phyloP scores from a whole-genome alignment of 108 stramenopile genomes.

The Schizochytrium sp. region DNA sequence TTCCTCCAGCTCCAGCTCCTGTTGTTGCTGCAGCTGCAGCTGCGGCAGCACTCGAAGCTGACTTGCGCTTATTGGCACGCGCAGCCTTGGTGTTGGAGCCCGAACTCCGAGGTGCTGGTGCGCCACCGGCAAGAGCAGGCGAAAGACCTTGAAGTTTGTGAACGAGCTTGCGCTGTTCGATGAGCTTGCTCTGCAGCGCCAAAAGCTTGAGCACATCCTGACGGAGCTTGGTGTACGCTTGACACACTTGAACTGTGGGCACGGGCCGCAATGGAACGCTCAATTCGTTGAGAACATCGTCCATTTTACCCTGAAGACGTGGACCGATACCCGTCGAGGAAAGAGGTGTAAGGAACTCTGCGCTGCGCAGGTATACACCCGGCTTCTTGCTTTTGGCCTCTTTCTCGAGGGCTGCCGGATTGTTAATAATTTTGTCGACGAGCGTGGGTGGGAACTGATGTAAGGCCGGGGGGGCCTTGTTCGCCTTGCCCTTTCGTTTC shows the following conservation, averaged over 20 bases:
- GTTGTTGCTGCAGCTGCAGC: background rate
- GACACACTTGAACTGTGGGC: background rate
- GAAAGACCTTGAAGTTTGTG: background rate
- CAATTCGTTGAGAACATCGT: background rate
- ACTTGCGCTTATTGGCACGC: background rate
- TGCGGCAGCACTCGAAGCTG: background rate
- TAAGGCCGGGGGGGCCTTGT: background rate
- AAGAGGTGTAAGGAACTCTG: background rate
- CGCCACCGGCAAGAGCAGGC: background rate
- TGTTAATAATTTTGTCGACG: background rate
- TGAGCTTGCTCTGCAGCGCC: conserved; percentile 1
- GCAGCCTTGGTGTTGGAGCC: background rate
- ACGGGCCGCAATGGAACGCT: background rate
- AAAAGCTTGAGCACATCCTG: background rate
- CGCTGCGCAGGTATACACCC: conserved; percentile 4
- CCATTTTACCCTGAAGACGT: background rate
- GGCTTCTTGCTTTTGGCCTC: background rate
- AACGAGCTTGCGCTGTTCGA: background rate
- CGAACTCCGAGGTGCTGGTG: too few relatives aligned
- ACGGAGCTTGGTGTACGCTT: background rate
- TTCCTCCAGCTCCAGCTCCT: background rate
- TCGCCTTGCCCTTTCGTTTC: background rate
- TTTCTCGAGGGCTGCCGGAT: background rate
- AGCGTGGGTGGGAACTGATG: conserved; percentile 10
- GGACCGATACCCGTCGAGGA: background rate